Percentiles rank a stretch among this genome's conserved stretches.
These are phyloP conservation scores for Cladophialophora chaetospira DNA, from an alignment of 2,329 filamentous ascomycete species.

Conservation along the genomic window DNA sequence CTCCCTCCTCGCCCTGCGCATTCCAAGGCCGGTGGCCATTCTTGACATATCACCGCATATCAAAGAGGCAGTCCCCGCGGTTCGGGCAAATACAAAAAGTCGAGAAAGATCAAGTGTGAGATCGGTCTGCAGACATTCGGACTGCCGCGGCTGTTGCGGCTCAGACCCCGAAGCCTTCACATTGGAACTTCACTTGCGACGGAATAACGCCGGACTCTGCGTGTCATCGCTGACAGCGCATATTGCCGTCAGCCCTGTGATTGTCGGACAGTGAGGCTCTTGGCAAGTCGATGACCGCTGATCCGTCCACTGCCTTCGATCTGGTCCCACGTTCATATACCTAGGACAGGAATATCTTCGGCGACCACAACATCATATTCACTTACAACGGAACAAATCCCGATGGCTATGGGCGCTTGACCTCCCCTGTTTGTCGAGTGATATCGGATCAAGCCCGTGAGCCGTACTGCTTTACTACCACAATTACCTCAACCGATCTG, in stretches of 20 bases:
- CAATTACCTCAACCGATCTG: not conserved
- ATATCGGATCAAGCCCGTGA: slow-evolving; percentile 11
- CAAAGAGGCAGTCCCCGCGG: slow-evolving; percentile 13
- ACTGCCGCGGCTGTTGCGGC: not conserved
- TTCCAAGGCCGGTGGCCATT: not conserved
- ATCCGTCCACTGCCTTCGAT: not conserved
- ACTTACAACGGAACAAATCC: slow-evolving; percentile 12
- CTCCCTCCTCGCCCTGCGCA: not conserved
- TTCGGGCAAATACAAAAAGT: slow-evolving; percentile 1
- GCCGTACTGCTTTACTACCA: slow-evolving; percentile 2
- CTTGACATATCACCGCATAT: not conserved
- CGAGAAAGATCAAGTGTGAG: not conserved
- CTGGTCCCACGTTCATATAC: slow-evolving; percentile 6
- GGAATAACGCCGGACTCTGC: slow-evolving; percentile 22
- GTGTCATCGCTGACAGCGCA: slow-evolving; percentile 24
- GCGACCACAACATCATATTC: slow-evolving; percentile 13
- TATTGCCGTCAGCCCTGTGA: slow-evolving; percentile 26
- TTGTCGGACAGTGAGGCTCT: not conserved
- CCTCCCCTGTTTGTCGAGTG: slow-evolving; percentile 10
- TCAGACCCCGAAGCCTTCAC: not conserved
- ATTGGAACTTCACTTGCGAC: slow-evolving; percentile 8
- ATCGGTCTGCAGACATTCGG: slow-evolving; percentile 3
- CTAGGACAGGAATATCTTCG: slow-evolving; percentile 16
- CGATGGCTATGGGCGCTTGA: slow-evolving; percentile 23
- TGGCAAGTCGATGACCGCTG: slow-evolving; percentile 10